phyloP scores from a whole-genome alignment of 2,329 filamentous ascomycete species.

The Acrodontium crateriforme region DNA sequence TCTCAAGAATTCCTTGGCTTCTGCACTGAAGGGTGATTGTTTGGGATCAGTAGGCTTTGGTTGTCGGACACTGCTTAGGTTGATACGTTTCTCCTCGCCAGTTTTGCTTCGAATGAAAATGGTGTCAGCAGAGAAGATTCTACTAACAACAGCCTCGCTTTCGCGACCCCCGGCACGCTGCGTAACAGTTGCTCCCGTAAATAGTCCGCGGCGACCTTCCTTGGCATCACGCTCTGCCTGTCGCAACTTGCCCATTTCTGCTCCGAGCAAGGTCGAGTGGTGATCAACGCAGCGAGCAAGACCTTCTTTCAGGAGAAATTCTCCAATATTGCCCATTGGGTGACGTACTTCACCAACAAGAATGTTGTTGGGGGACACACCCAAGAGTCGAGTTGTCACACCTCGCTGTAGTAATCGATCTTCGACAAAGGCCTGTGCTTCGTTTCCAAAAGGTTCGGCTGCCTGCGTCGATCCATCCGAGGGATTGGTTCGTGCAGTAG shows the following conservation, averaged over 20 bases:
- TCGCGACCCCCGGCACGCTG: slow-evolving; percentile 49
- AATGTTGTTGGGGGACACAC: slow-evolving; percentile 78
- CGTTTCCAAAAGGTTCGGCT: slow-evolving; percentile 79
- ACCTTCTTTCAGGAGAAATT: slow-evolving; percentile 77
- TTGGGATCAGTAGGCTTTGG: slow-evolving; percentile 79
- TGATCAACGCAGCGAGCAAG: slow-evolving; percentile 88
- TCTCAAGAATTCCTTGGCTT: slow-evolving; percentile 90
- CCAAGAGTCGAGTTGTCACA: slow-evolving; percentile 70
- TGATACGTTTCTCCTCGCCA: slow-evolving; percentile 77
- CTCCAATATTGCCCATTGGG: slow-evolving; percentile 77
- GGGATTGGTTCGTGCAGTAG: slow-evolving; percentile 72
- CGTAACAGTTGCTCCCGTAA: slow-evolving; percentile 65
- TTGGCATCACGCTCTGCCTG: slow-evolving; percentile 79
- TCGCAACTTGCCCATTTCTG: slow-evolving; percentile 73
- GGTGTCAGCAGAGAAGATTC: slow-evolving; percentile 79
- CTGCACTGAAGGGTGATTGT: slow-evolving; percentile 76
- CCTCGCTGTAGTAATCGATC: slow-evolving; percentile 71
- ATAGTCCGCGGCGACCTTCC: slow-evolving; percentile 60
- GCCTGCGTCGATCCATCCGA: slow-evolving; percentile 68
- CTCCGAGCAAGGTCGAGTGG: slow-evolving; percentile 82
- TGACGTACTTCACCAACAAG: slow-evolving; percentile 81
- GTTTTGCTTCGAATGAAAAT: slow-evolving; percentile 74
- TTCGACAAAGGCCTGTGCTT: slow-evolving; percentile 81
- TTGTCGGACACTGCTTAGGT: slow-evolving; percentile 81
- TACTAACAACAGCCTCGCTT: slow-evolving; percentile 68